Conservation (phyloP, 177 flowering plant species). For the Vitis hybrid region DNA sequence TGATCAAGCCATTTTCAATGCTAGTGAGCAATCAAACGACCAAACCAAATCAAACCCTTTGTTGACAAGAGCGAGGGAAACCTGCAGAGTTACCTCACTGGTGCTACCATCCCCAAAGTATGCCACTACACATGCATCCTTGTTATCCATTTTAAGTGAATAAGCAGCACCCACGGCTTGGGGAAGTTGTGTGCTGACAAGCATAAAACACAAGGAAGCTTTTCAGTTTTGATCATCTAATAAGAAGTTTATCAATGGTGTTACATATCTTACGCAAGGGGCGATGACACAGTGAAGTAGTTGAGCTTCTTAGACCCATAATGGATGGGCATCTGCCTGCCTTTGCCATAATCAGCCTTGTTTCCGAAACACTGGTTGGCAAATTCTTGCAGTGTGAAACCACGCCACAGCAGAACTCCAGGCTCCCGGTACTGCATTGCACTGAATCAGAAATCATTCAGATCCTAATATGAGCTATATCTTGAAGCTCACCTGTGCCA, state of each 20-base stretch:
- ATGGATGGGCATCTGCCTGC: constrained; percentile 93
- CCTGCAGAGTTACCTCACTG: constrained; percentile 58
- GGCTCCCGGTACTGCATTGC: constrained; percentile 81
- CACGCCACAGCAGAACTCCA: constrained; percentile 91
- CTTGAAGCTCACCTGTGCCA: constrained; percentile 58
- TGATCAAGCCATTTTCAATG: constrained; percentile 19
- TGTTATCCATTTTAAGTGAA: constrained; percentile 80
- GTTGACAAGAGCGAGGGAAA: no score
- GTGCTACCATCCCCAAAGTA: constrained; percentile 81
- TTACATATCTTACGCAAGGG: constrained; percentile 60
- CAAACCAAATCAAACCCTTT: neutral
- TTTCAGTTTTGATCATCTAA: neutral
- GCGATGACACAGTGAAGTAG: constrained; percentile 75
- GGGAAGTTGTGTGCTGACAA: constrained; percentile 73
- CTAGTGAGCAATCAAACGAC: neutral
- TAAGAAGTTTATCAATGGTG: neutral
- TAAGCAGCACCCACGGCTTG: constrained; percentile 92
- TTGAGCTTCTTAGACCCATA: constrained; percentile 75
- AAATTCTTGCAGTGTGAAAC: constrained; percentile 81
- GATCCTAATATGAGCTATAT: no score
- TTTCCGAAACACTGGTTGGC: constrained; percentile 84
- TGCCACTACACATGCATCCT: constrained; percentile 74
- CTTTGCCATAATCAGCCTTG: constrained; percentile 78
- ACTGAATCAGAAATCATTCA: neutral
- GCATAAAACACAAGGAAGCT: neutral